Evolutionary conservation across 768 basidiomycete species (phyloP).

Genomic region (Dentipellis sp.): DNA sequence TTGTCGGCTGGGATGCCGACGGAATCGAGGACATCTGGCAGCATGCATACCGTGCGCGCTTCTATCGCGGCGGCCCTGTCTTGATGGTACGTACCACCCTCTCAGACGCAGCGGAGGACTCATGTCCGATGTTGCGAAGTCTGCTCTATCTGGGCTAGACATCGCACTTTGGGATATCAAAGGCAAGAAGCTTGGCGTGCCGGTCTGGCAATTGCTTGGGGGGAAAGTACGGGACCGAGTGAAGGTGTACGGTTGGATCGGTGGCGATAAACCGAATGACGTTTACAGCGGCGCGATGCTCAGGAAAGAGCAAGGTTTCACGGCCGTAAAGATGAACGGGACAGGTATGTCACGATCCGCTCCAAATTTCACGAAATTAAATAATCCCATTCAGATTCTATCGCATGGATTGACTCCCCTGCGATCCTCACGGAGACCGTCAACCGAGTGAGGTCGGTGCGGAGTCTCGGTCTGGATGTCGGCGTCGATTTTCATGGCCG

Average conservation of each 20-base stretch:
- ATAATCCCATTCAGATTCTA: slow-evolving; percentile 4
- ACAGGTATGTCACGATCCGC: slow-evolving; percentile 13
- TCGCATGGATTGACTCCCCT: slow-evolving; percentile 50
- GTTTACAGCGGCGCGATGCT: slow-evolving; percentile 40
- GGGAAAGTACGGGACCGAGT: slow-evolving; percentile 56
- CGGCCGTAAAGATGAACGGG: not conserved
- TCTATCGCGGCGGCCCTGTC: slow-evolving; percentile 67
- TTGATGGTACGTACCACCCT: slow-evolving; percentile 38
- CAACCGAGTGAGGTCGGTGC: slow-evolving; percentile 35
- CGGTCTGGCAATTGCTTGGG: slow-evolving; percentile 49
- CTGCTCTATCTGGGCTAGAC: slow-evolving; percentile 50
- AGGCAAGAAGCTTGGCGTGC: slow-evolving; percentile 62
- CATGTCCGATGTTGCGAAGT: slow-evolving; percentile 21
- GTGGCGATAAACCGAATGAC: slow-evolving; percentile 36
- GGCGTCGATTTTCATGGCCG: slow-evolving; percentile 66
- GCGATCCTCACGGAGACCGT: slow-evolving; percentile 39
- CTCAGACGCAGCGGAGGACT: not conserved
- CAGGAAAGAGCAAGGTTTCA: slow-evolving; percentile 53
- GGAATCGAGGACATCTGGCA: slow-evolving; percentile 71
- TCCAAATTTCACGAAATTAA: not conserved
- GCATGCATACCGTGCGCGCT: slow-evolving; percentile 52
- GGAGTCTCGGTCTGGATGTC: slow-evolving; percentile 47
- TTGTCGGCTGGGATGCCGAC: slow-evolving; percentile 52
- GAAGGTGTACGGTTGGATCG: slow-evolving; percentile 52
- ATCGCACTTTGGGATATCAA: slow-evolving; percentile 75